Conservation (phyloP, 306 rosid genomes). For the Trifolium pratense region DNA sequence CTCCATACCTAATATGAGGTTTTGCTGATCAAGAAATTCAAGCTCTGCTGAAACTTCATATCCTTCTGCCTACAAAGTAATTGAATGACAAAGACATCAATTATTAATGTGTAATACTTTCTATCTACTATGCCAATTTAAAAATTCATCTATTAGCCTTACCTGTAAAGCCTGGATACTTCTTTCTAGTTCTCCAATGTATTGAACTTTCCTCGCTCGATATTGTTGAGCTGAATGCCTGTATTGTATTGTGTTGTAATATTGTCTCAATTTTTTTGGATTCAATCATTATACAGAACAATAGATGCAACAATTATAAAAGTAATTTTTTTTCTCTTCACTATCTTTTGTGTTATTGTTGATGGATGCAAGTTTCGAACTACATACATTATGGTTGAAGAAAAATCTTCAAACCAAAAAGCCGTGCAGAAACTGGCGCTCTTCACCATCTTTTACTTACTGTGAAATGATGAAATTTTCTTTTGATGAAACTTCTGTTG, state of each 20-base stretch:
- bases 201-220: slow-evolving; percentile 75
- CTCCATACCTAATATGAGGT: slow-evolving; percentile 71
- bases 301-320: too few species aligned
- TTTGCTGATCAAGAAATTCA: slow-evolving; percentile 80
- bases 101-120: neutral
- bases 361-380: too few species aligned
- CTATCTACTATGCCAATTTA: neutral
- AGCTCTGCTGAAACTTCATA: slow-evolving; percentile 78
- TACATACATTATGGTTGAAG: too few species aligned
- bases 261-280: neutral
- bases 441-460: too few species aligned
- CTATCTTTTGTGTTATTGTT: too few species aligned
- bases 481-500: too few species aligned
- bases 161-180: slow-evolving; percentile 73
- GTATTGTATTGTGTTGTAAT: slow-evolving; percentile 39
- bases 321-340: too few species aligned
- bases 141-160: neutral
- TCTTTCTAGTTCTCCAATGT: slow-evolving; percentile 79
- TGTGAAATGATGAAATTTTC: too few species aligned
- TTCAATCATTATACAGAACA: neutral
- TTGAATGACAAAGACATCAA: neutral
- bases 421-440: too few species aligned
- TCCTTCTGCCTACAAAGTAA: slow-evolving; percentile 68
- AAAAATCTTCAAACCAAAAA: too few species aligned
- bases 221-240: slow-evolving; percentile 78